Evolutionary conservation across 2,329 filamentous ascomycete species (phyloP), one percentile per base, ranked within the genome.

Genomic region (Cercospora sesami): DNA sequence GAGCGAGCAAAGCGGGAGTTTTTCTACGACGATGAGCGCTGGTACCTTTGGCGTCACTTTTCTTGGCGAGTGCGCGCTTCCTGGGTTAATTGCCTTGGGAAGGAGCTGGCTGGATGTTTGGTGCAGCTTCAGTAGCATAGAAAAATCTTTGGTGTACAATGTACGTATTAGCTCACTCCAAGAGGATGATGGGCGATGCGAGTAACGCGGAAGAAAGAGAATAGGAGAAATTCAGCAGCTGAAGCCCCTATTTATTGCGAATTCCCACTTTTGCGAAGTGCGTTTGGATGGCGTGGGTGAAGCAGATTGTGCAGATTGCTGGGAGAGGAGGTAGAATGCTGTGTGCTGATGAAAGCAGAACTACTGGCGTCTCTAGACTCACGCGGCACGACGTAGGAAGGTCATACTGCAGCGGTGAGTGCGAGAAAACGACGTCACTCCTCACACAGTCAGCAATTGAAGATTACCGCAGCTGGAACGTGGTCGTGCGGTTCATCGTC

Each of bases 1-100:
- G 10, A 58, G 66, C 63, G 62, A 68, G 66, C 63, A 30, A 39
- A 62, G 66, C 66, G 62, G 62, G 66, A 58, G 66, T 66, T 63
- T 30, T 31, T 26, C 18, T 16, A 53, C 48, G 48, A 59, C n/a
- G 30, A 33, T 33, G 55, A 26, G 55, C 28, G 28, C 55, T 36
- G 36, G 55, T 14, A 59, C n/a, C n/a, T 21, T 59, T 3, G 28
- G 55, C 16, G 55, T 59, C 31, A 4, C 16, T 7, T 59, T 33
- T 30, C 14, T 39, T 39, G 16, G 55, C 28, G n/a, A 28, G 21
- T 30, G 31, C 28, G 55, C 55, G 28, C 18, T 59, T 59, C n/a
- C 31, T 14, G n/a, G 28, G 16, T 12, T 59, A 26, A 8, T 3
- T n/a, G 55, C 28, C 55, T 31, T 59, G 55, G 31, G 55, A 8